These are phyloP conservation scores for Sistotremastrum niveocremeum DNA, from an alignment of 768 basidiomycete species.

Conservation along the genomic window DNA sequence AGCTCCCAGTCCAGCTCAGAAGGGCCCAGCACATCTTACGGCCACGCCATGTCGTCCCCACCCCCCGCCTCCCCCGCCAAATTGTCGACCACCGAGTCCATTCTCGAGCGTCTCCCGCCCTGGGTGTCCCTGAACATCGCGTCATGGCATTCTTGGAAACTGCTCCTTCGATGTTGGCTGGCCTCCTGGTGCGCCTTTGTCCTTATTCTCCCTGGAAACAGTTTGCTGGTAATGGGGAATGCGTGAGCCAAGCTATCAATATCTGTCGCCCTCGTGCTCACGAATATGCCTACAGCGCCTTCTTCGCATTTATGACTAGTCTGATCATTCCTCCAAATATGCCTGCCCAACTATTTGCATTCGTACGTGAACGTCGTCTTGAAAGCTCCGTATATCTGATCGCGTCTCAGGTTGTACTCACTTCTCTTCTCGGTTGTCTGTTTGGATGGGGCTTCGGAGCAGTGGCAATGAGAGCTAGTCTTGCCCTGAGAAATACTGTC, in stretches of 20 bases:
- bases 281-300: conserved; percentile 19
- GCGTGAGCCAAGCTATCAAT: conserved; percentile 21
- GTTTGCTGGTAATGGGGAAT: conserved; percentile 24
- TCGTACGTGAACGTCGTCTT: conserved; percentile 19
- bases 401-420: too few species aligned
- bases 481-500: conserved; percentile 23
- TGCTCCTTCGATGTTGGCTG: conserved; percentile 27
- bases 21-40: too few species aligned
- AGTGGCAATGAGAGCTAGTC: conserved; percentile 38
- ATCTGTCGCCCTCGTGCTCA: not conserved
- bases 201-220: conserved; percentile 25
- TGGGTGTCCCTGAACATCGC: conserved; percentile 26
- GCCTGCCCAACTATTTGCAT: conserved; percentile 34
- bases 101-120: conserved; percentile 18
- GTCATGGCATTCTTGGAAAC: conserved; percentile 23
- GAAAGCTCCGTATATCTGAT: too few species aligned
- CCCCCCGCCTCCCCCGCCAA: too few species aligned
- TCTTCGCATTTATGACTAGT: conserved; percentile 29
- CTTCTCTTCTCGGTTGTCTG: not conserved
- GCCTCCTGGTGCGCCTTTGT: conserved; percentile 26
- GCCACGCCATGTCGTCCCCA: too few species aligned
- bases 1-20: too few species aligned
- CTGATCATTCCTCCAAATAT: conserved; percentile 36
- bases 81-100: too few species aligned
- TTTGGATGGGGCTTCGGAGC: conserved; percentile 43